Evolutionary conservation across 2,329 filamentous ascomycete genomes (phyloP).

Genomic region (Endocalyx cinctus): DNA sequence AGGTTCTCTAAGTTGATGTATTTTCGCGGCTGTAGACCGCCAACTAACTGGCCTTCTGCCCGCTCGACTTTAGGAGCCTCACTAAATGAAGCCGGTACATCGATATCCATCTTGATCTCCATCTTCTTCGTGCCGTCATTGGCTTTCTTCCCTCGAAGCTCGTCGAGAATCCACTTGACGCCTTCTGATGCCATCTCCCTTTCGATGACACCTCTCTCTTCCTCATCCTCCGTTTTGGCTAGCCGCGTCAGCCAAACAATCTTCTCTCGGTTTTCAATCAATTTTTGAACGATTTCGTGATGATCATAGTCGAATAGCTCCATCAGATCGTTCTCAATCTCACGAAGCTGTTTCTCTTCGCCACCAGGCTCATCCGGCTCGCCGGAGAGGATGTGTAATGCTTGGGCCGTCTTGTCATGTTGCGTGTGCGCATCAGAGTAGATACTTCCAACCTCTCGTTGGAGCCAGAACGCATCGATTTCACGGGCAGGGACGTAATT

Average conservation of each 20-base stretch:
- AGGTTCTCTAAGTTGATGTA: constrained; percentile 93
- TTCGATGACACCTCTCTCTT: constrained; percentile 72
- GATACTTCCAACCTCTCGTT: constrained; percentile 81
- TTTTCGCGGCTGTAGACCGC: constrained; percentile 80
- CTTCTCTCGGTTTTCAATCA: constrained; percentile 89
- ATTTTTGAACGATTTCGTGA: constrained; percentile 83
- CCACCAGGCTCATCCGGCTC: constrained; percentile 65
- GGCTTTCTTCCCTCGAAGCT: constrained; percentile 70
- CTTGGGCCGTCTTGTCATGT: constrained; percentile 84
- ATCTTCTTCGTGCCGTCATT: constrained; percentile 61
- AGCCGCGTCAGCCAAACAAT: constrained; percentile 92
- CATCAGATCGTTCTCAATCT: constrained; percentile 98
- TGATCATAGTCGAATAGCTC: constrained; percentile 97
- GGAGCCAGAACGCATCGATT: constrained; percentile 96
- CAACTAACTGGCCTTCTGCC: constrained; percentile 65
- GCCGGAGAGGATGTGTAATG: constrained; percentile 76
- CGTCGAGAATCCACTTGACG: constrained; percentile 79
- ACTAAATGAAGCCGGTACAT: constrained; percentile 60
- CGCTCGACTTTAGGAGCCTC: constrained; percentile 49
- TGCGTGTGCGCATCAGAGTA: constrained; percentile 91
- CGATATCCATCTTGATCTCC: constrained; percentile 95
- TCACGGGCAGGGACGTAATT: constrained; percentile 74
- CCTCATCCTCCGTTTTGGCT: constrained; percentile 74
- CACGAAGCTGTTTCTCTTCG: constrained; percentile 78
- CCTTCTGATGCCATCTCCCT: constrained; percentile 89